Evolutionary conservation across 148 eudicot species (phyloP), one percentile per base, ranked within the genome.

Genomic region (Salicornia ramosissima): DNA sequence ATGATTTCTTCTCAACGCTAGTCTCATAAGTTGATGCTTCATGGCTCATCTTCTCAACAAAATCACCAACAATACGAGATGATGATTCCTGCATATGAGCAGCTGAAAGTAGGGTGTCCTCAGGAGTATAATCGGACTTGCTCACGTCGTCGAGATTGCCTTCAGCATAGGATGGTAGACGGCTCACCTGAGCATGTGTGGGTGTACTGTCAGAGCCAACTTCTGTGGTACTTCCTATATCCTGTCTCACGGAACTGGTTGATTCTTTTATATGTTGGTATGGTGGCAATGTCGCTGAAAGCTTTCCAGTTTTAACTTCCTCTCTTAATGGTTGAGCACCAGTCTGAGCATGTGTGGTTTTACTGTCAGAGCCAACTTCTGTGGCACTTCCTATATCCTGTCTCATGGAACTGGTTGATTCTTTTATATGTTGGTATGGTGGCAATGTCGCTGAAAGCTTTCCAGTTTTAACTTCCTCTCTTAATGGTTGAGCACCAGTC

Each of bases 61-160:
- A 88, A 46, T 90, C 92, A 6, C 73, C 83, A 50, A 85, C 80
- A 74, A 86, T 56, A 30, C 75, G 87, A 46, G 46, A 21, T 26
- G 92, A 90, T 33, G 95, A 79, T 74, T 82, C 75, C 60, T 85
- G 85, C 65, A 85, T 75, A 66, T 70, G 80, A 72, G 76, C 85
- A 74, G 84, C 88, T 53, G 98, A 88, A 73, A 69, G 86, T 46
- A 90, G 74, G 51, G 78, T 77, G 74, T 83, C 88, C 52, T 65
- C 88, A 66, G 45, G 76, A 55, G 79, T 77, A 64, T 74, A 72
- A 65, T 47, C 45, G 55, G 72, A 52, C 63, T 36, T 64, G 43
- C 64, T 69, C 1, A 65, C 47, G 42, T 62, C 73, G 42, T 62
- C 73, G 28, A 67, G 71, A 69, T n/a, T 14, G 39, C 13, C 64